Evolutionary conservation across 2,329 filamentous ascomycete species (phyloP).

Genomic region (Alternaria sp.): DNA sequence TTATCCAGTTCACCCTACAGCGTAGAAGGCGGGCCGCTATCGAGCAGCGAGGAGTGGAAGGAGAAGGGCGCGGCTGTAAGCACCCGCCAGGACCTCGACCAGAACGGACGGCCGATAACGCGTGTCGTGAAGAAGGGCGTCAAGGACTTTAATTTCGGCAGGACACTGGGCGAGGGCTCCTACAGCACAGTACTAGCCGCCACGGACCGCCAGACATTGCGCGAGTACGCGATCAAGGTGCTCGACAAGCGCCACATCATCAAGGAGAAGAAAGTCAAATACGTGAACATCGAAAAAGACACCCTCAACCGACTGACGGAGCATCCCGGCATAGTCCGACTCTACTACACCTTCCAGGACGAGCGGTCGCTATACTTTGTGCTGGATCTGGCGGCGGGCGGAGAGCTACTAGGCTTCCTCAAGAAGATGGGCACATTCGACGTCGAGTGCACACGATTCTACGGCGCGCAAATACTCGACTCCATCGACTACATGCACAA

Average conservation of each 20-base stretch:
- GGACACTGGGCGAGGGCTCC: conserved; percentile 90
- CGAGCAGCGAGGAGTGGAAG: conserved; percentile 91
- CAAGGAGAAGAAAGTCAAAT: conserved; percentile 99
- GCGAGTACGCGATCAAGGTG: conserved; percentile 98
- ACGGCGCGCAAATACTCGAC: conserved; percentile 93
- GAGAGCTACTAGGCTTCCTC: conserved; percentile 87
- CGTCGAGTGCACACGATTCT: conserved; percentile 91
- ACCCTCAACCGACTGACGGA: conserved; percentile 95
- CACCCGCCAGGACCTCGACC: conserved; percentile 81
- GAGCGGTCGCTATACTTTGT: conserved; percentile 97
- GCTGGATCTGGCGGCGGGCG: conserved; percentile 88
- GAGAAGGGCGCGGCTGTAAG: conserved; percentile 90
- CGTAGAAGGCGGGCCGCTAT: conserved; percentile 62
- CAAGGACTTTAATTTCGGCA: conserved; percentile 92
- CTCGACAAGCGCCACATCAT: conserved; percentile 99
- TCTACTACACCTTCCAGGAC: conserved; percentile 99
- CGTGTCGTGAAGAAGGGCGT: conserved; percentile 95
- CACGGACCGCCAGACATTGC: conserved; percentile 89
- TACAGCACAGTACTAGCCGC: conserved; percentile 96
- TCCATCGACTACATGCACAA: conserved; percentile 98
- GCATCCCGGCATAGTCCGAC: conserved; percentile 91
- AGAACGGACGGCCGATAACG: conserved; percentile 79
- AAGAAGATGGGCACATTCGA: conserved; percentile 97
- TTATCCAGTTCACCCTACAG: conserved; percentile 55
- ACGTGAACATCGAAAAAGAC: conserved; percentile 99